phyloP scores from a whole-genome alignment of 306 rosid species.

The Urtica urens region DNA sequence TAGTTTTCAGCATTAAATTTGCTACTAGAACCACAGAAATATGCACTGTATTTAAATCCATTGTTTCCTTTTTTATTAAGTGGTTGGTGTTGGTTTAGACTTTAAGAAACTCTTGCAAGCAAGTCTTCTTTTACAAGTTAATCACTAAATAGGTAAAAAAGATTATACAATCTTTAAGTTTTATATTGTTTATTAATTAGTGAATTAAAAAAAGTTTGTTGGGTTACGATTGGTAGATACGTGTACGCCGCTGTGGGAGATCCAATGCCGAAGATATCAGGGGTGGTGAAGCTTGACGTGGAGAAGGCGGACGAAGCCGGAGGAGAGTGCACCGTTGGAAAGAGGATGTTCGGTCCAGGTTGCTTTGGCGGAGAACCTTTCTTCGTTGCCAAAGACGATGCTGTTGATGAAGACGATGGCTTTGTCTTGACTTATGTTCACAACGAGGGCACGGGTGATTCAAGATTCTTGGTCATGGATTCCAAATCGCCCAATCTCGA shows the following conservation, averaged over 20 bases:
- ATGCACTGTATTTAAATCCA: no score
- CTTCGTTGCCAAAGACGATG: slow-evolving; percentile 49
- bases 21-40: no score
- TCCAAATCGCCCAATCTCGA: slow-evolving; percentile 63
- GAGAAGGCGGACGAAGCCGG: slow-evolving; percentile 20
- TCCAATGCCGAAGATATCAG: slow-evolving; percentile 82
- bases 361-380: slow-evolving; percentile 86
- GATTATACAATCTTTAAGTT: no score
- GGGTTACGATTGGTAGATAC: no score
- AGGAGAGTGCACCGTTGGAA: slow-evolving; percentile 42
- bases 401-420: slow-evolving; percentile 50
- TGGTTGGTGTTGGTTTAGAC: no score
- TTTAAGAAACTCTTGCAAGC: no score
- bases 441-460: slow-evolving; percentile 52
- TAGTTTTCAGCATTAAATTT: no score
- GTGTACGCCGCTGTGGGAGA: slow-evolving; percentile 74
- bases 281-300: slow-evolving; percentile 79
- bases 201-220: no score
- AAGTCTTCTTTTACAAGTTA: no score
- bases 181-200: no score
- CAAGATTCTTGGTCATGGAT: slow-evolving; percentile 75
- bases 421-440: slow-evolving; percentile 58
- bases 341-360: slow-evolving; percentile 51
- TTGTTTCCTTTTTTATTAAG: no score
- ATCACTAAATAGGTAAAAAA: no score